These are phyloP conservation scores for Xylaria sp. DNA, from an alignment of 2,329 filamentous ascomycete genomes.

Conservation along the genomic window DNA sequence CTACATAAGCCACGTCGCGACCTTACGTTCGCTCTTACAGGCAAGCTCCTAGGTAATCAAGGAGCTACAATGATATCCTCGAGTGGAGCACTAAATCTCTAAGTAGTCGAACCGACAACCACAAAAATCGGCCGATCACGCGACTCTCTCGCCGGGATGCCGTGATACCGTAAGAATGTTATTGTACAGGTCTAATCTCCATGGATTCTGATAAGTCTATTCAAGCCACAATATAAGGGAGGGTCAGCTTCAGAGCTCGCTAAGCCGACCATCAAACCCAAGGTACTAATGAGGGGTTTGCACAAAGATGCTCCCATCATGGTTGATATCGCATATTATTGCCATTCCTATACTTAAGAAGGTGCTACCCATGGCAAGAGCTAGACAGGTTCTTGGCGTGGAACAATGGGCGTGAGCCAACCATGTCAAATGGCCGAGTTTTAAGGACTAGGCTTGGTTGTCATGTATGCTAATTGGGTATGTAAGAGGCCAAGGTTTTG, in stretches of 20 bases:
- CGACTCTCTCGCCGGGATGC: neutral
- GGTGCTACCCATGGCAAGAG: neutral
- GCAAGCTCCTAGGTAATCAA: no score
- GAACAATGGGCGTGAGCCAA: neutral
- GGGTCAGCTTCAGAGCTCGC: neutral
- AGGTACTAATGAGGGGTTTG: no score
- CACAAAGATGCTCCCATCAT: no score
- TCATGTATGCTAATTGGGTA: no score
- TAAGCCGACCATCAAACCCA: neutral
- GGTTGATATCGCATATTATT: no score
- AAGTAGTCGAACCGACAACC: neutral
- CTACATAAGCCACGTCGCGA: no score
- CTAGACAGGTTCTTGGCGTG: neutral
- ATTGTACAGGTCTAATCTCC: neutral
- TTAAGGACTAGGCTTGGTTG: no score
- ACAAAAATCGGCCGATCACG: neutral
- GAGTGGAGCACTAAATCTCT: neutral
- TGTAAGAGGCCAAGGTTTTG: neutral
- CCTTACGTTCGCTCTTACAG: no score
- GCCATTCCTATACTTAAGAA: no score
- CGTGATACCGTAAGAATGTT: neutral
- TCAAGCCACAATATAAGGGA: neutral
- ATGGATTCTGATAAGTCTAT: neutral
- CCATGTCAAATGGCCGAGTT: no score
- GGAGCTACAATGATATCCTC: neutral